Base-by-base conservation (phyloP, 768 basidiomycete species). In the Hygrophorus russula region DNA sequence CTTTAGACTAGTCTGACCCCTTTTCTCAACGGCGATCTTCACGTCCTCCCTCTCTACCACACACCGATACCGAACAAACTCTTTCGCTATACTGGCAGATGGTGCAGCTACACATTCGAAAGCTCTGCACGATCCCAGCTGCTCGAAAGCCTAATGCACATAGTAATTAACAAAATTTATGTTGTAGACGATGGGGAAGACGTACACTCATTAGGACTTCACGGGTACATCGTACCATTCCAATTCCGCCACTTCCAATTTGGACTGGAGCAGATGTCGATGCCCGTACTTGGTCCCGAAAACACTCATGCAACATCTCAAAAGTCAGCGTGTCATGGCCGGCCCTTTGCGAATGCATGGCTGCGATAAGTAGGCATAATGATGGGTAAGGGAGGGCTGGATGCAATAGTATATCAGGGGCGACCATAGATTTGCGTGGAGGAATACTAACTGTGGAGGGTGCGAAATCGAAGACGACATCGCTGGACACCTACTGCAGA, bases 291-390 rank as follows among this genome's bases (percentile, higher is more conserved):
- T 87, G 83, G 48, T 80, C 74, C 15, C 78, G 75, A 57, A 92
- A 91, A 27, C 70, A 68, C 41, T 88, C 85, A 48, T 83, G 72
- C 6, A 94, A 72, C 80, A 93, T 90, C 53, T 93, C 89, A 56
- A 98, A 94, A 24, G 87, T 97, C 61, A 96, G 80, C 11, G 65
- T 64, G 14, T 82, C 70, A 46, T 91, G 82, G 0, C 92, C 92
- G 5, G 78, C 76, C 8, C 79, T 80, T 18, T 78, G 64, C 3
- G 78, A 70, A 55, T 96, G 93, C 53, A 80, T 71, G 11, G 79
- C 72, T n/a, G 92, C 84, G 46, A 98, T 82, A 34, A 96, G 71
- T 24, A 94, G 70, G 54, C 88, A 91, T 14, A 90, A 60, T 2
- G 75, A 66, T 6, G 92, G 85, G 55, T 93, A 89, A 14, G 88